These are phyloP conservation scores for Hypoxylon sp. DNA, from an alignment of 2,329 filamentous ascomycete species.

Conservation along the genomic window DNA sequence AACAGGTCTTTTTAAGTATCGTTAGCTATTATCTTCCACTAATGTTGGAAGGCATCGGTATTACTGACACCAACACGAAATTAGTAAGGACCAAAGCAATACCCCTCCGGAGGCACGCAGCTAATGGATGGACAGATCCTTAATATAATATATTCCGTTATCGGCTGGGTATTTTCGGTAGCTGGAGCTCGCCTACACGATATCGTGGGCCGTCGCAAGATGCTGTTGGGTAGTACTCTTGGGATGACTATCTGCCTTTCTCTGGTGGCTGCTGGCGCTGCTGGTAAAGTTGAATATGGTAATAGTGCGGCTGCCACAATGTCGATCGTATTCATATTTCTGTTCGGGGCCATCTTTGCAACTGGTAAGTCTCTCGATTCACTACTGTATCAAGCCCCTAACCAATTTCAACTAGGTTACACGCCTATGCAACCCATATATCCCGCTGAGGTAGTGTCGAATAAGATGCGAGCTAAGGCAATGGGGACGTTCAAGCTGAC, in stretches of 20 bases:
- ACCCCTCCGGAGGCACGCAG: background rate
- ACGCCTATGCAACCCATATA: slow-evolving; percentile 59
- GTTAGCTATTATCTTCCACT: slow-evolving; percentile 59
- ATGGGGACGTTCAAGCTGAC: slow-evolving; percentile 57
- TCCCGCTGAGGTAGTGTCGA: slow-evolving; percentile 58
- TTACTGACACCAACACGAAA: slow-evolving; percentile 58
- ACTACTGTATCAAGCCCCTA: background rate
- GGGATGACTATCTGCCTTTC: slow-evolving; percentile 58
- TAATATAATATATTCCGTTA: slow-evolving; percentile 59
- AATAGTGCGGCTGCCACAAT: slow-evolving; percentile 56
- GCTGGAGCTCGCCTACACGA: slow-evolving; percentile 59
- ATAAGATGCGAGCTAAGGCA: slow-evolving; percentile 58
- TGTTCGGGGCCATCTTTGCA: slow-evolving; percentile 57
- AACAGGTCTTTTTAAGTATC: slow-evolving; percentile 45
- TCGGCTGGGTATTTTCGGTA: slow-evolving; percentile 58
- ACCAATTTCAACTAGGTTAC: slow-evolving; percentile 50
- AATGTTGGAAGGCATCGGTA: slow-evolving; percentile 59
- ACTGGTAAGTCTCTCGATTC: slow-evolving; percentile 37
- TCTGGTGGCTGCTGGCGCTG: slow-evolving; percentile 57
- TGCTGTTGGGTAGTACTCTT: slow-evolving; percentile 57
- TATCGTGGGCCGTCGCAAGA: slow-evolving; percentile 58
- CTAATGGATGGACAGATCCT: slow-evolving; percentile 46
- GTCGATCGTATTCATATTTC: slow-evolving; percentile 59
- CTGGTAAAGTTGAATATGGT: slow-evolving; percentile 55
- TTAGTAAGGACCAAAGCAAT: slow-evolving; percentile 47